phyloP scores from a whole-genome alignment of 176 grass and related monocot species.

The Typha latifolia region DNA sequence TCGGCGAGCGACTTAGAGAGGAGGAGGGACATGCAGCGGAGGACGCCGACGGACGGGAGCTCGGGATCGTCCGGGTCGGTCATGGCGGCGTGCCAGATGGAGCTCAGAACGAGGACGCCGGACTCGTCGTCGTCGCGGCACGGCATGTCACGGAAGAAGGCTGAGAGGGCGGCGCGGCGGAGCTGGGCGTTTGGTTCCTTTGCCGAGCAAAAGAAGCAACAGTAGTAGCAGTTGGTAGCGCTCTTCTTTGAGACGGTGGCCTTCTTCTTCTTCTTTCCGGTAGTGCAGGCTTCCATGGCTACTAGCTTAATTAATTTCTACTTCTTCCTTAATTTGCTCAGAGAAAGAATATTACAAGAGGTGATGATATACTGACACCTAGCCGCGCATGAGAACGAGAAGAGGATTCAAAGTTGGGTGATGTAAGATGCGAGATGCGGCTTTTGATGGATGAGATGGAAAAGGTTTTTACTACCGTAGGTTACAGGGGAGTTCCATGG shows the following conservation, averaged over 20 bases:
- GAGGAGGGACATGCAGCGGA: constrained; percentile 86
- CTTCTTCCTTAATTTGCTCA: too few relatives aligned
- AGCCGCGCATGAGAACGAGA: constrained; percentile 10
- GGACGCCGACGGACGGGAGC: constrained; percentile 62
- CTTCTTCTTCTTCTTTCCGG: background rate
- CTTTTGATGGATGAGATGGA: constrained; percentile 10
- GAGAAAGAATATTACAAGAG: background rate
- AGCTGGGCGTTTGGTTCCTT: constrained; percentile 43
- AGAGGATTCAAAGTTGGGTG: constrained; percentile 2
- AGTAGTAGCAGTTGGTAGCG: constrained; percentile 23
- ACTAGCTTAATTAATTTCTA: too few relatives aligned
- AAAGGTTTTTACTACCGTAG: background rate
- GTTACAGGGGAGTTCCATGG: background rate
- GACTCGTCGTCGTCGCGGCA: constrained; percentile 19
- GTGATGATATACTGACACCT: background rate
- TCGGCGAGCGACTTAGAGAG: constrained; percentile 48
- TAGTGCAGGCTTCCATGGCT: background rate
- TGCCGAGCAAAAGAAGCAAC: constrained; percentile 68
- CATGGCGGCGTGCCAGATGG: constrained; percentile 78
- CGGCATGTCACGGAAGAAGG: constrained; percentile 64
- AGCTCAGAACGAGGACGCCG: constrained; percentile 25
- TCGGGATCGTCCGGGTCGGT: constrained; percentile 56
- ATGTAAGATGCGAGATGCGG: background rate
- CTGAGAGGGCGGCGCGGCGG: constrained; percentile 34
- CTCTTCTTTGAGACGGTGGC: background rate